phyloP scores from a whole-genome alignment of 2,329 filamentous ascomycete genomes.

The Metarhizium robertsii region DNA sequence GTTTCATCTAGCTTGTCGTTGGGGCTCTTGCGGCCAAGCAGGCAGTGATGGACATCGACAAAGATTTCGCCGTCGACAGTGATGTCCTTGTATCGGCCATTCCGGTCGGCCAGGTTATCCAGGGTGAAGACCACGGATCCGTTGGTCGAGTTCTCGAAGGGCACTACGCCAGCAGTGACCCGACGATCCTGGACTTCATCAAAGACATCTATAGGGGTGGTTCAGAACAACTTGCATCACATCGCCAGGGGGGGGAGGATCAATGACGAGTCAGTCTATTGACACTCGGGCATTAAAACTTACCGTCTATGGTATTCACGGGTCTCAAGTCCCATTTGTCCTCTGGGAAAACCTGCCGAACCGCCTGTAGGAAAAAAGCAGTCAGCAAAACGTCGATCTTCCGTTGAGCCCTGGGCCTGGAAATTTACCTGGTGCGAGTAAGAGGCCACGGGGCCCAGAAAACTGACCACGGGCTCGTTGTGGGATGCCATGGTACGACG shows the following conservation, averaged over 20 bases:
- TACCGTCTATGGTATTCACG: constrained; percentile 41
- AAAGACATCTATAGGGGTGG: constrained; percentile 59
- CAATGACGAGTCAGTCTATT: not conserved
- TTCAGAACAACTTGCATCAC: not conserved
- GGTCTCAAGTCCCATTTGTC: constrained; percentile 39
- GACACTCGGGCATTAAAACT: constrained; percentile 4
- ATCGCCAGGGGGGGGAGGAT: no score
- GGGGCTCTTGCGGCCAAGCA: constrained; percentile 49
- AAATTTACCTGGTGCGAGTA: constrained; percentile 40
- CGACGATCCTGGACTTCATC: constrained; percentile 59
- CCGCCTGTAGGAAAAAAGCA: constrained; percentile 26
- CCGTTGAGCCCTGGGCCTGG: not conserved
- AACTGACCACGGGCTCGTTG: constrained; percentile 34
- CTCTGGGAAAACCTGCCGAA: constrained; percentile 37
- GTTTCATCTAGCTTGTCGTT: constrained; percentile 18
- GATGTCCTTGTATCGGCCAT: constrained; percentile 54
- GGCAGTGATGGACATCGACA: constrained; percentile 78
- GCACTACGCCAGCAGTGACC: constrained; percentile 69
- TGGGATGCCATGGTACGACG: constrained; percentile 16
- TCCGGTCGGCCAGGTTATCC: constrained; percentile 75
- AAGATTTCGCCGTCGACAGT: constrained; percentile 77
- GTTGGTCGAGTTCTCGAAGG: constrained; percentile 94
- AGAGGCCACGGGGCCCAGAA: constrained; percentile 38
- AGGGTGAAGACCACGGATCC: constrained; percentile 85
- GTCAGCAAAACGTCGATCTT: constrained; percentile 3